phyloP scores from a whole-genome alignment of 2,329 filamentous ascomycete genomes.

The Diatrype stigma region DNA sequence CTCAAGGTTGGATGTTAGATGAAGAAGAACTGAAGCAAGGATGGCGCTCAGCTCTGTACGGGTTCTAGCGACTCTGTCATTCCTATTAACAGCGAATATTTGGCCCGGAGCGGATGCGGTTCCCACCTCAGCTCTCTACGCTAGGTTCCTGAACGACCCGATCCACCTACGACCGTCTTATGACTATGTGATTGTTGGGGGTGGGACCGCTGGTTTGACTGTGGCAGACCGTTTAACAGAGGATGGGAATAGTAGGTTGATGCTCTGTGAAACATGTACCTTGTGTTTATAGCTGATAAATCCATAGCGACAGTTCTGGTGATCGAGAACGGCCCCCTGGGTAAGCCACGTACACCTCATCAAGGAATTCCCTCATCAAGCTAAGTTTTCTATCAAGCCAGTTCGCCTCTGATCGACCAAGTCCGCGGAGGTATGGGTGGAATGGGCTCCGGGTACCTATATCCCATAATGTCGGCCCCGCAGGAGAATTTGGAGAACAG shows the following conservation, averaged over 20 bases:
- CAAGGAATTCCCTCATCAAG: not conserved
- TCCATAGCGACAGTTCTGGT: slow-evolving; percentile 21
- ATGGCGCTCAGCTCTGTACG: not conserved
- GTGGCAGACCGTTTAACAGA: slow-evolving; percentile 24
- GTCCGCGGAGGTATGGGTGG: slow-evolving; percentile 20
- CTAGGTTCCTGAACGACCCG: not conserved
- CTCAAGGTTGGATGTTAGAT: no score
- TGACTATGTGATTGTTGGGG: slow-evolving; percentile 25
- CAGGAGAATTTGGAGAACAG: slow-evolving; percentile 21
- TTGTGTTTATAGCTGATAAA: slow-evolving; percentile 1
- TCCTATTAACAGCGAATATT: not conserved
- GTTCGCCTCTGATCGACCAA: slow-evolving; percentile 21
- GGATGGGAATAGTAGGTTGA: slow-evolving; percentile 21
- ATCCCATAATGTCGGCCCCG: slow-evolving; percentile 23
- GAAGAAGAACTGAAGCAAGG: not conserved
- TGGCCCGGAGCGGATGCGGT: not conserved
- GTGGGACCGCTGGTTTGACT: slow-evolving; percentile 23
- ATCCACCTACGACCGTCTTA: slow-evolving; percentile 13
- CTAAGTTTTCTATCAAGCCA: slow-evolving; percentile 11
- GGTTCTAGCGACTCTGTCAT: not conserved
- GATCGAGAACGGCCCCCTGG: slow-evolving; percentile 23
- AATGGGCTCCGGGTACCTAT: slow-evolving; percentile 19
- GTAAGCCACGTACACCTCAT: slow-evolving; percentile 10
- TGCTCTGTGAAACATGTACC: no score
- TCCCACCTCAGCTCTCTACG: not conserved